These are phyloP conservation scores for Venustampulla echinocandica DNA, from an alignment of 495 filamentous ascomycete genomes.

Conservation along the genomic window DNA sequence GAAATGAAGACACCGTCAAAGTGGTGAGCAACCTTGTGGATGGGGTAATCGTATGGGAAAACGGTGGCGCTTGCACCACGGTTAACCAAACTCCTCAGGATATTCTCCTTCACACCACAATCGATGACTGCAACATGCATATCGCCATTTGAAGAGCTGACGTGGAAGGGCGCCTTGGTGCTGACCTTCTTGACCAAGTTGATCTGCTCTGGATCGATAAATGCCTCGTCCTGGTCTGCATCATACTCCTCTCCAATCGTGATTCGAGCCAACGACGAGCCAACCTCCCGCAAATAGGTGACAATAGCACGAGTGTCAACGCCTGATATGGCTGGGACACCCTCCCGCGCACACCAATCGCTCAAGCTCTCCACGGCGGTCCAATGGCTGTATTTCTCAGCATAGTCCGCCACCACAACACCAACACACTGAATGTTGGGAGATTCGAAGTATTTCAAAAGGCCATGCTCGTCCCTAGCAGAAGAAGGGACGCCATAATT, in stretches of 20 bases:
- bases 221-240: slow-evolving; percentile 95
- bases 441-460: slow-evolving; percentile 90
- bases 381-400: slow-evolving; percentile 93
- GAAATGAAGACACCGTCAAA: slow-evolving; percentile 98
- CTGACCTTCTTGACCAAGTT: slow-evolving; percentile 91
- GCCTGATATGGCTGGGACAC: slow-evolving; percentile 90
- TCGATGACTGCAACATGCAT: slow-evolving; percentile 92
- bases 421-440: slow-evolving; percentile 93
- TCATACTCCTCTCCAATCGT: slow-evolving; percentile 97
- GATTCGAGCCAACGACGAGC: slow-evolving; percentile 89
- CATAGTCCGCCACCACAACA: slow-evolving; percentile 91
- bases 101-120: slow-evolving; percentile 99
- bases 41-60: slow-evolving; percentile 92
- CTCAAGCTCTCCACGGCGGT: slow-evolving; percentile 89
- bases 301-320: slow-evolving; percentile 97
- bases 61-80: slow-evolving; percentile 83
- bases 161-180: slow-evolving; percentile 96
- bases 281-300: slow-evolving; percentile 88
- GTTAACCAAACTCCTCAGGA: slow-evolving; percentile 82
- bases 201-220: slow-evolving; percentile 88
- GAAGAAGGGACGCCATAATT: slow-evolving; percentile 92
- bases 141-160: slow-evolving; percentile 66
- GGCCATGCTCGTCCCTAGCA: slow-evolving; percentile 64
- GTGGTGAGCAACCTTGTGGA: slow-evolving; percentile 95
- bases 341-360: slow-evolving; percentile 92